These are phyloP conservation scores for Kodamaea arcana DNA, from an alignment of 1,139 yeast species.

Conservation along the genomic window DNA sequence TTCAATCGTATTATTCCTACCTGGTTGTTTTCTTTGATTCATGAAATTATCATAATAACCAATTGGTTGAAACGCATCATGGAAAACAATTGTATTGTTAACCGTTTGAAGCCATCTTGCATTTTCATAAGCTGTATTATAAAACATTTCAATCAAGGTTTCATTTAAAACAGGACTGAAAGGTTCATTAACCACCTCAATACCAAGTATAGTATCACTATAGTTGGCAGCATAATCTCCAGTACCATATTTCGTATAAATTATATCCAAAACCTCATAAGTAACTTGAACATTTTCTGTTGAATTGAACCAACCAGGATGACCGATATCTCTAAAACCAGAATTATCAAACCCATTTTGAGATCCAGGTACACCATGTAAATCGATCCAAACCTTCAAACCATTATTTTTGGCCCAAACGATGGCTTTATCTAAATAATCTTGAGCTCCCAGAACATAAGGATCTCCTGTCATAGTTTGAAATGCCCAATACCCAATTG, in stretches of 20 bases:
- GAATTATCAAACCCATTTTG: conserved; percentile 73
- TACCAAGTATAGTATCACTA: conserved; percentile 51
- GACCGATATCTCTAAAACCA: conserved; percentile 46
- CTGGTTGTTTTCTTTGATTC: conserved; percentile 19
- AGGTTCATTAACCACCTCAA: conserved; percentile 69
- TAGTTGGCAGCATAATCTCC: conserved; percentile 27
- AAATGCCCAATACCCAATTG: conserved; percentile 70
- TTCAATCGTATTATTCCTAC: conserved; percentile 10
- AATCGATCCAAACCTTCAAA: conserved; percentile 57
- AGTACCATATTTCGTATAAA: conserved; percentile 43
- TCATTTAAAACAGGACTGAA: conserved; percentile 41
- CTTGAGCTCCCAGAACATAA: conserved; percentile 53
- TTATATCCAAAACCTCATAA: conserved; percentile 37
- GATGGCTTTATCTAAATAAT: conserved; percentile 50
- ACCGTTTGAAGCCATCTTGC: conserved; percentile 31
- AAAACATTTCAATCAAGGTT: conserved; percentile 35
- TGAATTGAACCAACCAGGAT: conserved; percentile 48
- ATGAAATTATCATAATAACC: conserved; percentile 51
- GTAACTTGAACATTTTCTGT: conserved; percentile 42
- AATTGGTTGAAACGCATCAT: conserved; percentile 53
- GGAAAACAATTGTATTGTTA: conserved; percentile 48
- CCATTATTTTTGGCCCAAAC: conserved; percentile 50
- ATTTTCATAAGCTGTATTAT: conserved; percentile 36
- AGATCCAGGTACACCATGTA: conserved; percentile 66
- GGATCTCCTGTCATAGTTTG: conserved; percentile 47